Percentiles rank a stretch among this genome's conserved stretches.
phyloP scores from a whole-genome alignment of 306 rosid genomes.

The Ochetophila trinervis region DNA sequence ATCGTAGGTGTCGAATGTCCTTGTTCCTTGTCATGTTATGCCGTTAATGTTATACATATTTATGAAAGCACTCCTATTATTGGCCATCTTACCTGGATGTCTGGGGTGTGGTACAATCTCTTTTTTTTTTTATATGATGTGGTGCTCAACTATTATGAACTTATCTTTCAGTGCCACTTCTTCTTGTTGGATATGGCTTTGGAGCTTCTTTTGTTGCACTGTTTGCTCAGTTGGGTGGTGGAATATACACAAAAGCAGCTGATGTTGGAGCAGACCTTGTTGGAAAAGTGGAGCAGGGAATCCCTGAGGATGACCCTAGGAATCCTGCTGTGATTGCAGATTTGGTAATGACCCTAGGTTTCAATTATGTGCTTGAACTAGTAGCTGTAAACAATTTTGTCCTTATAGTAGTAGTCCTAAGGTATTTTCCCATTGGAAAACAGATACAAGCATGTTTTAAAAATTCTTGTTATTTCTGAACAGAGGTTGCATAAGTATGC shows the following conservation, averaged over 20 bases:
- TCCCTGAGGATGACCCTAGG: slow-evolving; percentile 99
- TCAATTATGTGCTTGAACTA: too few relatives aligned
- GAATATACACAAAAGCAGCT: slow-evolving; percentile 95
- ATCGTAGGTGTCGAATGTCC: slow-evolving; percentile 67
- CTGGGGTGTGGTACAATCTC: background rate
- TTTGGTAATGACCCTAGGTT: slow-evolving; percentile 55
- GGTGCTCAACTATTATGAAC: slow-evolving; percentile 24
- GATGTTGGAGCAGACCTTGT: slow-evolving; percentile 99
- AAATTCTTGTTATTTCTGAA: background rate
- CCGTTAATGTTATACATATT: background rate
- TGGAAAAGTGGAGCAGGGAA: slow-evolving; percentile 98
- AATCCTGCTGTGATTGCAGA: slow-evolving; percentile 99
- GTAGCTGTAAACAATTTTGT: too few relatives aligned
- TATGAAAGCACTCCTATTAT: too few relatives aligned
- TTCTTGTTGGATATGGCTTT: slow-evolving; percentile 96
- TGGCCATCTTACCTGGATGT: background rate
- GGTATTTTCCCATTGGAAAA: too few relatives aligned
- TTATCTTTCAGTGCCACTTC: slow-evolving; percentile 85
- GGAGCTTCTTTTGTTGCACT: slow-evolving; percentile 99
- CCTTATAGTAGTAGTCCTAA: too few relatives aligned
- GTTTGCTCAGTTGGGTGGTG: slow-evolving; percentile 98
- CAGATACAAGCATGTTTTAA: too few relatives aligned
- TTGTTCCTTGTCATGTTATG: slow-evolving; percentile 17
- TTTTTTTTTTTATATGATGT: slow-evolving; percentile 1
- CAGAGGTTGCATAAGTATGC: background rate